Evolutionary conservation across 768 basidiomycete genomes (phyloP), one percentile per base, ranked within the genome.

Genomic region (Termitomyces sp.): DNA sequence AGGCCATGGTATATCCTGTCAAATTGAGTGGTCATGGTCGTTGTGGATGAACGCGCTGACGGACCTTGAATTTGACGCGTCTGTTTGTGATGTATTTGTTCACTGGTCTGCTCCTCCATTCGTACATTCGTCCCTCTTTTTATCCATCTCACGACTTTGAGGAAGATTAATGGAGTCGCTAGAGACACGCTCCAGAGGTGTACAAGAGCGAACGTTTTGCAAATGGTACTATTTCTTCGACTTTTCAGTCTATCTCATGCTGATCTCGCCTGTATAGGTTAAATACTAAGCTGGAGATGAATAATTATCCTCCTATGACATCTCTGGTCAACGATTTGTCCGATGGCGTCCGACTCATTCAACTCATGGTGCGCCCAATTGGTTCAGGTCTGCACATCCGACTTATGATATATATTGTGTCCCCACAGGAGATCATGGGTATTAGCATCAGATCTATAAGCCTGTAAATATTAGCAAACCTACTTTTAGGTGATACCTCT

Each of bases 331-430:
- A 82, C 55, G 97, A 98, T 77, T 84, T 98, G 53, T 92, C 89
- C 5, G 95, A 98, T 75, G 97, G 97, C 34, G 94, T 97, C 20
- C 86, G 91, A 60, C 81, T 99, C 42, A 97, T 98, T 61, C 95
- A 98, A 69, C 81, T 99, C 34, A 93, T 92, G 89, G 94, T 92
- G 60, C 62, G 77, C 67, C 46, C 18, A 41, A 47, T 51, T 49
- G 13, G 28, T 33, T 54, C 49, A 24, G 29, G 29, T 24, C n/a
- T 26, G 20, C 28, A 47, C 22, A 29, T 33, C 37, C 16, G 22
- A 26, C 41, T 51, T 54, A 34, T 54, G 13, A 48, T 57, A 42
- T 58, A 36, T 57, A 54, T 13, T 60, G 31, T 53, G 34, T 33
- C 29, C 8, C 31, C 59, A 33, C 67, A 98, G 96, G 96, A 98